Evolutionary conservation across 1,284 basidiomycete genomes (phyloP).

Genomic region (Volvariella volvacea): DNA sequence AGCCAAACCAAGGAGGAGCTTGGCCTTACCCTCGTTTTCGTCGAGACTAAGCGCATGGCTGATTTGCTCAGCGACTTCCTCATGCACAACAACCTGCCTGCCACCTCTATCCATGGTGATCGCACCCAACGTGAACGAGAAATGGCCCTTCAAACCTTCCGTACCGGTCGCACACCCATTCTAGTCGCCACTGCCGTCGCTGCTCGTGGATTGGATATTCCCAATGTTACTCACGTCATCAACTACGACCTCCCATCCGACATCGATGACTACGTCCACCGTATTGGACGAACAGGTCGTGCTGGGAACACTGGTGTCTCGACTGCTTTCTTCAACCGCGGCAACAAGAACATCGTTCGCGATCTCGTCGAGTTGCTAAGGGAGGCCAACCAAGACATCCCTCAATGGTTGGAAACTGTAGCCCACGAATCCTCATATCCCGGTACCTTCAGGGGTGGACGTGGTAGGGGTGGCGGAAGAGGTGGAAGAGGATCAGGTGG

Average conservation of each 20-base stretch:
- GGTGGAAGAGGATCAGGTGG: constrained; percentile 29
- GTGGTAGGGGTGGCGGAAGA: constrained; percentile 37
- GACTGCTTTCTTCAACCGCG: constrained; percentile 92
- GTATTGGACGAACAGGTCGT: constrained; percentile 98
- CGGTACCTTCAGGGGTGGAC: constrained; percentile 53
- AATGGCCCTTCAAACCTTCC: constrained; percentile 92
- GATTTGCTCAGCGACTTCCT: constrained; percentile 98
- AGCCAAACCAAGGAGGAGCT: constrained; percentile 58
- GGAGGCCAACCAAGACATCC: constrained; percentile 96
- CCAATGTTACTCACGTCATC: constrained; percentile 98
- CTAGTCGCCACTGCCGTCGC: constrained; percentile 98
- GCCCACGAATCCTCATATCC: constrained; percentile 79
- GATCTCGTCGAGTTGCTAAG: constrained; percentile 91
- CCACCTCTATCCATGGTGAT: constrained; percentile 98
- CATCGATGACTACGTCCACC: constrained; percentile 98
- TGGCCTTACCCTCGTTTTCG: constrained; percentile 94
- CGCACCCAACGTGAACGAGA: constrained; percentile 98
- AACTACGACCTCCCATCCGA: constrained; percentile 99
- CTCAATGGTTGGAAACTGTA: constrained; percentile 87
- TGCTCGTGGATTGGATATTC: constrained; percentile 98
- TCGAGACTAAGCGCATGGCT: constrained; percentile 99
- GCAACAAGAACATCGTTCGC: constrained; percentile 87
- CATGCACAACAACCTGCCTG: constrained; percentile 75
- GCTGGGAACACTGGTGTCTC: constrained; percentile 97
- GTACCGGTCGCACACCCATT: constrained; percentile 90